These are phyloP conservation scores for Sugiyamaella grinbergsii DNA, from an alignment of 1,139 yeast genomes.

Conservation along the genomic window DNA sequence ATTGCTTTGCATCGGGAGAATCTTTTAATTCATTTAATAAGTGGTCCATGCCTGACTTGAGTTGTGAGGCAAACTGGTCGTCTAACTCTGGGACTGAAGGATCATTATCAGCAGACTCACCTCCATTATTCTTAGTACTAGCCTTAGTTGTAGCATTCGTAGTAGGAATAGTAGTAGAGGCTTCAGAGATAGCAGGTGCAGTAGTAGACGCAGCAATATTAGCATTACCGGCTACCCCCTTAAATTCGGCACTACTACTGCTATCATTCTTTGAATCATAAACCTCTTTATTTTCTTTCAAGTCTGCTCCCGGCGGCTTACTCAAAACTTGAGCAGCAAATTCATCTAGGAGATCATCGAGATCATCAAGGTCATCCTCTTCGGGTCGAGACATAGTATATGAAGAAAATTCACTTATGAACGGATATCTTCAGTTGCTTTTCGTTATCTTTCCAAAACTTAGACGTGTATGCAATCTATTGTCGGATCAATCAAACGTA, in stretches of 20 bases:
- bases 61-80: conserved; percentile 47
- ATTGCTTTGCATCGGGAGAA: conserved; percentile 62
- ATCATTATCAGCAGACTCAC: conserved; percentile 17
- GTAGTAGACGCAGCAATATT: conserved; percentile 17
- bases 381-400: conserved; percentile 25
- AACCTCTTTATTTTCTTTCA: conserved; percentile 6
- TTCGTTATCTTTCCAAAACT: no score
- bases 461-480: no score
- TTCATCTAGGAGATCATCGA: conserved; percentile 47
- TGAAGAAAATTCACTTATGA: not conserved
- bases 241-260: no score
- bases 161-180: not conserved
- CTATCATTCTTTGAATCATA: conserved; percentile 7
- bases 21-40: conserved; percentile 61
- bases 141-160: not conserved
- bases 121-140: not conserved
- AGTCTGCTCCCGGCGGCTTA: conserved; percentile 57
- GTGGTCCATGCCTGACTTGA: conserved; percentile 44
- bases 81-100: conserved; percentile 48
- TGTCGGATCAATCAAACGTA: no score
- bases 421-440: no score
- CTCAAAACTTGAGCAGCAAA: conserved; percentile 69
- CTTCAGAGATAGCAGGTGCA: not conserved
- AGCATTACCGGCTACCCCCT: conserved; percentile 32
- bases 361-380: conserved; percentile 46